A percentile compares a stretch with the other conserved stretches of the same genome.
Evolutionary conservation across 768 basidiomycete species (phyloP).

Genomic region (Naganishia antarctica): DNA sequence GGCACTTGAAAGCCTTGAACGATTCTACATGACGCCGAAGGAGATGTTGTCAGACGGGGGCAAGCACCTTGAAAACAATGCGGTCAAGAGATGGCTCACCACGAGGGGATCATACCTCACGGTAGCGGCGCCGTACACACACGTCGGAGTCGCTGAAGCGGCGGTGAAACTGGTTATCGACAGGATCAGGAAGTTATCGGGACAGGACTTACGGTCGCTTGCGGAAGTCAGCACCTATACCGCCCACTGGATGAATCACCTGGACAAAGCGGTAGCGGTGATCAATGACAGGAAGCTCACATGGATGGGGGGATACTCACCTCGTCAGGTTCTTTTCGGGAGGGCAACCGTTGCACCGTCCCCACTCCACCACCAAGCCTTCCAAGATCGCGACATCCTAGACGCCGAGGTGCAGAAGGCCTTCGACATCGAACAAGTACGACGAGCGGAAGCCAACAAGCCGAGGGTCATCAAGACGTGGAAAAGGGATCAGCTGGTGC

Average conservation of each 20-base stretch:
- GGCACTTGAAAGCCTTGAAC: neutral
- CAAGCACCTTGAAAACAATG: neutral
- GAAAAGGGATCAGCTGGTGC: neutral
- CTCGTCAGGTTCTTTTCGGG: conserved; percentile 10
- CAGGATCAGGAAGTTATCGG: neutral
- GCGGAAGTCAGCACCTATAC: neutral
- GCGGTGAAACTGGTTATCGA: neutral
- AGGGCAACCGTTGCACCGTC: neutral
- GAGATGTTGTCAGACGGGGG: neutral
- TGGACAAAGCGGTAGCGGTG: neutral
- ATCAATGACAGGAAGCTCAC: neutral
- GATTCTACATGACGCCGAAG: neutral
- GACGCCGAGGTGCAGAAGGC: neutral
- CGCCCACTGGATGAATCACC: neutral
- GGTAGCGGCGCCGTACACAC: conserved; percentile 1
- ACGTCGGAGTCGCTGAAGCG: conserved; percentile 1
- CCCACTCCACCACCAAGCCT: neutral
- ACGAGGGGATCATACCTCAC: neutral
- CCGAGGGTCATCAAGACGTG: neutral
- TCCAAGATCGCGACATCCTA: neutral
- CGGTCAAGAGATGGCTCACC: neutral
- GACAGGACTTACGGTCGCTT: no score
- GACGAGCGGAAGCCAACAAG: neutral
- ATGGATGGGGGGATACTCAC: neutral
- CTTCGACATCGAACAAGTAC: neutral